phyloP scores from a whole-genome alignment of 2,329 filamentous ascomycete genomes.

The Aureobasidium zeae region DNA sequence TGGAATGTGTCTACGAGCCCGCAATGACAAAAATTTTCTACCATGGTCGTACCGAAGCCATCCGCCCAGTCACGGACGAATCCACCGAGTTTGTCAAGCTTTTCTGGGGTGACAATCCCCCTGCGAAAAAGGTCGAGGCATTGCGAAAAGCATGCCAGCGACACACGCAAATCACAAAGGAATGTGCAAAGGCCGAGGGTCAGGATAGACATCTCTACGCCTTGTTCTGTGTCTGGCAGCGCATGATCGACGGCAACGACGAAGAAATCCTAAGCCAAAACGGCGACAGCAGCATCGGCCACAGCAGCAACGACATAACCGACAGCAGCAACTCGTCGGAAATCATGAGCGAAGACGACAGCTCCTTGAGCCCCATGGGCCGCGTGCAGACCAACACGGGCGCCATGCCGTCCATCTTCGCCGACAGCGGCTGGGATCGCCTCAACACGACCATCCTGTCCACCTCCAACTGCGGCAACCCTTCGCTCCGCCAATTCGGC shows the following conservation, averaged over 20 bases:
- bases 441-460: slow-evolving; percentile 90
- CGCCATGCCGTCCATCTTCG: slow-evolving; percentile 70
- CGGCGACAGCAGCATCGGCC: slow-evolving; percentile 45
- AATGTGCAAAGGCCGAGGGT: slow-evolving; percentile 82
- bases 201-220: slow-evolving; percentile 92
- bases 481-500: slow-evolving; percentile 85
- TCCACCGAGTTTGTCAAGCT: slow-evolving; percentile 81
- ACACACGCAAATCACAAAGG: slow-evolving; percentile 69
- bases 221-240: slow-evolving; percentile 89
- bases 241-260: slow-evolving; percentile 70
- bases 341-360: slow-evolving; percentile 41
- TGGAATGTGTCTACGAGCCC: slow-evolving; percentile 94
- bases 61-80: slow-evolving; percentile 75
- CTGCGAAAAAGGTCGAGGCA: slow-evolving; percentile 74
- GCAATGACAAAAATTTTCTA: slow-evolving; percentile 95
- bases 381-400: slow-evolving; percentile 36
- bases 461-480: slow-evolving; percentile 98
- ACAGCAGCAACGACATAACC: slow-evolving; percentile 55
- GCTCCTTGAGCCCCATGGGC: slow-evolving; percentile 43
- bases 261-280: slow-evolving; percentile 42
- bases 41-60: slow-evolving; percentile 89
- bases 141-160: slow-evolving; percentile 74
- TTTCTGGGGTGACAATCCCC: slow-evolving; percentile 88
- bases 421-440: slow-evolving; percentile 85
- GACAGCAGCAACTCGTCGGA: slow-evolving; percentile 34